Percentiles rank a stretch among this genome's conserved stretches.
Conservation (phyloP, 768 basidiomycete genomes). For the Crassisporium funariophilum region DNA sequence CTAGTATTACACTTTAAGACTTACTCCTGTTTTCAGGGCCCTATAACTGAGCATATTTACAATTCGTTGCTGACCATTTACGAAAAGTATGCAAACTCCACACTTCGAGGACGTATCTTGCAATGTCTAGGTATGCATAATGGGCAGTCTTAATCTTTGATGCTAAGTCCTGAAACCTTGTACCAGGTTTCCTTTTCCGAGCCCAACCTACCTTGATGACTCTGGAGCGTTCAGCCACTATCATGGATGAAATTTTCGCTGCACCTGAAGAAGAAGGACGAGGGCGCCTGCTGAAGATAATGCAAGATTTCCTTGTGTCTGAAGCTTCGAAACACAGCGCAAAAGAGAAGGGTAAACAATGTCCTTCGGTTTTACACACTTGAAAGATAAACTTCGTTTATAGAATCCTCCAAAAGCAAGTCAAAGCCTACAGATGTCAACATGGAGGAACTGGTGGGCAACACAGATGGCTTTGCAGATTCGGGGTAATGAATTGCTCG, state of each 20-base stretch:
- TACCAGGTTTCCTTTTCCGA: slow-evolving; percentile 84
- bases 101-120: slow-evolving; percentile 70
- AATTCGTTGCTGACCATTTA: slow-evolving; percentile 70
- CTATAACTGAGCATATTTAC: slow-evolving; percentile 86
- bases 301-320: slow-evolving; percentile 89
- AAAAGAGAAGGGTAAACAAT: slow-evolving; percentile 61
- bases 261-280: slow-evolving; percentile 73
- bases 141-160: not conserved
- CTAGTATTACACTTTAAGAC: not conserved
- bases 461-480: slow-evolving; percentile 94
- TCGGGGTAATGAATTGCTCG: slow-evolving; percentile 91
- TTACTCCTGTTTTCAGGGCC: slow-evolving; percentile 42
- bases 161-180: not conserved
- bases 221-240: slow-evolving; percentile 67
- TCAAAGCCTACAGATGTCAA: slow-evolving; percentile 59
- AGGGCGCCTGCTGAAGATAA: slow-evolving; percentile 77
- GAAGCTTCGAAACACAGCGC: slow-evolving; percentile 78
- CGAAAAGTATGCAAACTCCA: slow-evolving; percentile 57
- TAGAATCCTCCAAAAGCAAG: slow-evolving; percentile 48
- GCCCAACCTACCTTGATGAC: slow-evolving; percentile 93
- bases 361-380: not conserved
- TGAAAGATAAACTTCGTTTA: slow-evolving; percentile 4
- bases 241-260: slow-evolving; percentile 90
- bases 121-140: slow-evolving; percentile 76
- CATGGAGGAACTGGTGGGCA: slow-evolving; percentile 94